Evolutionary conservation across 108 stramenopile species (phyloP).

Genomic region (Cyclotella distinguenda): DNA sequence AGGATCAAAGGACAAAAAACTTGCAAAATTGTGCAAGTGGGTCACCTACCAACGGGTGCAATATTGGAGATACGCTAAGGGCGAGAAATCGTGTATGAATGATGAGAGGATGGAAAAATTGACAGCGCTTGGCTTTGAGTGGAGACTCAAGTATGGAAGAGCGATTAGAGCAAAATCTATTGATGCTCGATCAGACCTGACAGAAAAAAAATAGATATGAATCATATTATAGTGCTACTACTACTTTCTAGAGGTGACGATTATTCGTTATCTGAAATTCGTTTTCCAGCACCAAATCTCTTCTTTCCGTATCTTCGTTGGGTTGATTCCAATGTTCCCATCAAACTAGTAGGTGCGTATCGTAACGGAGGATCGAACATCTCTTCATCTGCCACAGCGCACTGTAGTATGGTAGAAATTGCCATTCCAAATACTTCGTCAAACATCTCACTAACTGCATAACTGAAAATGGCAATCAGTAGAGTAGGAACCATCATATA

Average conservation of each 20-base stretch:
- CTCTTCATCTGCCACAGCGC: constrained; percentile 84
- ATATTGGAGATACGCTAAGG: constrained; percentile 15
- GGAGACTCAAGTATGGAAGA: constrained; percentile 9
- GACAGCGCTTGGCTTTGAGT: constrained; percentile 35
- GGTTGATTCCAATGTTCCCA: constrained; percentile 19
- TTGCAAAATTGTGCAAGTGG: constrained; percentile 19
- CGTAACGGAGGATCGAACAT: constrained; percentile 63
- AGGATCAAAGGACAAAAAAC: constrained; percentile 5
- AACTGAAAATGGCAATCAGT: constrained; percentile 29
- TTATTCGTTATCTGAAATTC: too few species aligned
- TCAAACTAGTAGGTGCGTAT: constrained; percentile 42
- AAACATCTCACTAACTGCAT: constrained; percentile 61
- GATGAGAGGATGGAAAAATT: constrained; percentile 25
- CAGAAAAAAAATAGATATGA: neutral
- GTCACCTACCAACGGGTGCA: constrained; percentile 16
- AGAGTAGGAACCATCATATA: constrained; percentile 28
- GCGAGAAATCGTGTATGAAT: constrained; percentile 17
- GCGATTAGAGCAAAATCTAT: neutral
- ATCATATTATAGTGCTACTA: neutral
- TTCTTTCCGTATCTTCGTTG: constrained; percentile 19
- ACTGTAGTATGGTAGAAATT: constrained; percentile 73
- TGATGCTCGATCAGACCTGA: neutral
- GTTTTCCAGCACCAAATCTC: neutral
- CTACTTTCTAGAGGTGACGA: too few species aligned
- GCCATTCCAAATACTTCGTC: constrained; percentile 73